Conservation (phyloP, 2,329 filamentous ascomycete species). For the Paracoccidioides lutzii region DNA sequence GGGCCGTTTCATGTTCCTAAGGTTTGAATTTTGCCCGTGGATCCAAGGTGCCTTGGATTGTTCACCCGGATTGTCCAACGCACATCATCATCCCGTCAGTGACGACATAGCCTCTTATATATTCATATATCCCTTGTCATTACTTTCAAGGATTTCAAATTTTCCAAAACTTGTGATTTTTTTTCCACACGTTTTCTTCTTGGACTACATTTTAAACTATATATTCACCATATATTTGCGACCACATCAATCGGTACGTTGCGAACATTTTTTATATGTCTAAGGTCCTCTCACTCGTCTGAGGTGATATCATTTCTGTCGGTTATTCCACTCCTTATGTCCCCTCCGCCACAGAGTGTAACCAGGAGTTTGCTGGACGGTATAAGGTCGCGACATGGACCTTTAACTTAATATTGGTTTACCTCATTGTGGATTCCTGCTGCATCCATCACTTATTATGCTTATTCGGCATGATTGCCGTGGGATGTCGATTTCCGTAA, state of each 20-base stretch:
- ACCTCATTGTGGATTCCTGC: not conserved
- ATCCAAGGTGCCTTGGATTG: not conserved
- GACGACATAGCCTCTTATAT: not conserved
- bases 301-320: not conserved
- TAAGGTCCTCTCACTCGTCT: not conserved
- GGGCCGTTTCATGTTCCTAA: not conserved
- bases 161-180: not conserved
- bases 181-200: not conserved
- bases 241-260: not conserved
- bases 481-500: not conserved
- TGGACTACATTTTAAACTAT: not conserved
- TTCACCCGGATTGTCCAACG: not conserved
- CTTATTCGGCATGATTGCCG: not conserved
- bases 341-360: not conserved
- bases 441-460: not conserved
- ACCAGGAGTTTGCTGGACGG: not conserved
- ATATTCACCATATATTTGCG: not conserved
- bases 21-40: not conserved
- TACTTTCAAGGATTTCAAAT: not conserved
- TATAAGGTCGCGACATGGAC: too few relatives aligned
- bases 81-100: not conserved
- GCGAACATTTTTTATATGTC: not conserved
- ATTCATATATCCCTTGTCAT: not conserved
- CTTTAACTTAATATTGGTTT: not conserved
- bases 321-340: not conserved